Base-by-base conservation (phyloP, 2,329 filamentous ascomycete species). In the Aspergillus hortae region DNA sequence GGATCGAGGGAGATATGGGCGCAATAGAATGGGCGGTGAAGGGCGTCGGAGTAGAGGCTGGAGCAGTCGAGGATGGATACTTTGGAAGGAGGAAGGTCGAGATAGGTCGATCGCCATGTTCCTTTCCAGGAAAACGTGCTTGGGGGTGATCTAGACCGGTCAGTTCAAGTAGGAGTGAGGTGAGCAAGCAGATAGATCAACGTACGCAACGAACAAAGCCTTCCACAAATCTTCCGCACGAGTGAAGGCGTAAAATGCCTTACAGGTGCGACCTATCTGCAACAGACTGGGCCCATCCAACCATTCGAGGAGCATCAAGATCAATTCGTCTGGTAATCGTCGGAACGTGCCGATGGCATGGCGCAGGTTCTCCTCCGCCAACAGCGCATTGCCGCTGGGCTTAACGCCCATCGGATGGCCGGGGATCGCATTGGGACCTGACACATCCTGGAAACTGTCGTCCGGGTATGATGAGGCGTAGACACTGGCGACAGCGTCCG, bases 1-100 rank as follows among this genome's bases (percentile, higher is more conserved):
- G 82, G 81, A 6, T 75, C 69, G 38, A 95, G 74, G 2, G 81
- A 72, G 25, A 91, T 85, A 65, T 95, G 84, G 43, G 90, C 88
- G 74, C 92, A 97, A 60, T 89, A 87, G 69, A 95, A 97, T 0
- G 92, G 92, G 9, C 92, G 84, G 70, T 96, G 90, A 21, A 97
- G 79, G 6, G 89, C 85, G 71, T 99, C 92, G 12, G 92, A 96
- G 70, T 89, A 97, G 47, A 97, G 84, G 62, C 85, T 83, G 47
- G 80, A 80, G 72, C 92, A 96, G 60, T 88, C 80, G 33, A 95
- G 75, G 11, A 72, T 76, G 35, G 83, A 78, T 44, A 81, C 77
- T 52, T 78, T 74, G 12, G 71, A 69, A 12, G 77, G 68, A 1
- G 78, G 75, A 12, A 89, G 75, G 33, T 79, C 79, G 36, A 95